Conservation (phyloP, 2,329 filamentous ascomycete genomes). For the Cadophora sp. region DNA sequence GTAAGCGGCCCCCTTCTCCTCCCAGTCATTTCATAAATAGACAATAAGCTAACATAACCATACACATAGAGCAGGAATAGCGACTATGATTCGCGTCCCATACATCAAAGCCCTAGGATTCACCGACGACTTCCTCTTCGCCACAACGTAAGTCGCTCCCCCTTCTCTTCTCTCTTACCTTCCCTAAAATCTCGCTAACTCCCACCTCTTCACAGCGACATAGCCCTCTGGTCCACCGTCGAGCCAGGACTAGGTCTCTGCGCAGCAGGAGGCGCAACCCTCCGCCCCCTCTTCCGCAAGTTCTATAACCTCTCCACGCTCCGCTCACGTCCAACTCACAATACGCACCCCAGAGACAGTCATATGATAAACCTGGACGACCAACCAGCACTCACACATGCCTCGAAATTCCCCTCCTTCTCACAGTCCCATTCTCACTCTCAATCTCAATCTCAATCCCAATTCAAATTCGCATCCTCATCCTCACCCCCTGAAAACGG, state of each 20-base stretch:
- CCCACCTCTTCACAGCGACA: slow-evolving; percentile 26
- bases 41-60: slow-evolving; percentile 16
- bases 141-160: slow-evolving; percentile 29
- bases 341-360: slow-evolving; percentile 1
- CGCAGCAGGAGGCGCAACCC: slow-evolving; percentile 55
- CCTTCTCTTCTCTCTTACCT: background rate
- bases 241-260: slow-evolving; percentile 57
- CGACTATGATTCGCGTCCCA: slow-evolving; percentile 38
- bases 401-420: background rate
- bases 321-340: background rate
- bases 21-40: background rate
- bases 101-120: slow-evolving; percentile 34
- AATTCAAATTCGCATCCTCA: background rate
- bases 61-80: slow-evolving; percentile 35
- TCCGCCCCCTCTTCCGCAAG: slow-evolving; percentile 51
- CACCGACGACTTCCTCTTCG: slow-evolving; percentile 38
- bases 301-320: slow-evolving; percentile 34
- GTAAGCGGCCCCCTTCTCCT: slow-evolving; percentile 36
- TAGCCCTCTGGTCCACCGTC: slow-evolving; percentile 57
- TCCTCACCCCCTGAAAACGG: background rate
- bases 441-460: background rate
- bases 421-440: background rate
- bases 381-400: background rate
- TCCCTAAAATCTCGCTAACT: slow-evolving; percentile 13
- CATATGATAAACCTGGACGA: slow-evolving; percentile 2